Evolutionary conservation across 331 rosid genomes (phyloP), one percentile per base, ranked within the genome.

Genomic region (Dryas integrifolia): DNA sequence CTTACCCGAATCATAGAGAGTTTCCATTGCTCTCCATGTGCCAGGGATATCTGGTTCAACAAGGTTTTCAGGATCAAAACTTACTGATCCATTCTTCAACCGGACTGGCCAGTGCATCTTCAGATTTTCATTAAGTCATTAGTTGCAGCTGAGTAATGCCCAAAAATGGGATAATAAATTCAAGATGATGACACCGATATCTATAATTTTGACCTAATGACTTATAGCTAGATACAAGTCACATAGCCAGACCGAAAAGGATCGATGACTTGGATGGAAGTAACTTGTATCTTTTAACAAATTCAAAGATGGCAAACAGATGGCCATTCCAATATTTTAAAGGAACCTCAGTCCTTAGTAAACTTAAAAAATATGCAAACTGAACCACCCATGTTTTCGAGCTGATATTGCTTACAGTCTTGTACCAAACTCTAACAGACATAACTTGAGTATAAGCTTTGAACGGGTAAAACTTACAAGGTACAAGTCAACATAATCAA

Each of bases 11-110:
- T 90, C 94, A 47, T 68, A 86, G 55, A 89, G 96, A 81, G 93
- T 82, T 80, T 90, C 97, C 94, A 93, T 85, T 43, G 91, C 97
- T 61, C 38, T 86, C 98, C 98, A 93, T 38, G 96, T 90, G 78
- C 79, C 58, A 18, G 96, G 82, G 26, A 90, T 79, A 73, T 93
- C 79, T 30, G 86, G 79, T 66, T 72, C 80, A 35, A 72, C 62
- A 74, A 86, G 83, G 78, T 87, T 89, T 85, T 90, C 96, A 30
- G 92, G 80, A 10, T 45, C 60, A 72, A 86, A 80, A 71, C 90
- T 91, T 13, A 11, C 68, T 40, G 98, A 80, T 30, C 86, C 91
- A 81, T 82, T 89, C 76, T 83, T 90, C 96, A 87, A 51, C 52
- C 82, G 38, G 35, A 82, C 71, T 14, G 97, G 97, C 97, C 96